A percentile compares a stretch with the other conserved stretches of the same genome.
phyloP scores from a whole-genome alignment of 345 rosid species.

The Syzygium oleosum region DNA sequence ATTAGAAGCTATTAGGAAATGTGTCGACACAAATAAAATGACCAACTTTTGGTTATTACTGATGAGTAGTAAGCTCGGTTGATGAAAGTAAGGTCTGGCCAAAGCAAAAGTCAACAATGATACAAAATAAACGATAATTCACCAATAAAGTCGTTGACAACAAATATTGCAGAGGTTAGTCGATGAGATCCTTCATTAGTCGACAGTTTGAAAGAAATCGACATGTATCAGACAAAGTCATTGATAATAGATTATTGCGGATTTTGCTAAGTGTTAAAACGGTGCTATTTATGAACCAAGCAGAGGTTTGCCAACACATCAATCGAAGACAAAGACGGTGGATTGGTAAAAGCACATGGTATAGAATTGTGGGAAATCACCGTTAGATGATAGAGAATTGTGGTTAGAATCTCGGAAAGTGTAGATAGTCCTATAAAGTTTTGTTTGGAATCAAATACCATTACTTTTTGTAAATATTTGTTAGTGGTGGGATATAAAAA shows the following conservation, averaged over 20 bases:
- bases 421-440: no score
- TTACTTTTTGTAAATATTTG: no score
- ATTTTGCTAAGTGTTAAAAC: not conserved
- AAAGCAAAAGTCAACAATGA: not conserved
- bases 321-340: not conserved
- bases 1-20: no score
- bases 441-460: no score
- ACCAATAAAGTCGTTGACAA: not conserved
- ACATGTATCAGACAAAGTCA: not conserved
- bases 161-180: not conserved
- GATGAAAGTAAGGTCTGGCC: not conserved
- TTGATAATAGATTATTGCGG: not conserved
- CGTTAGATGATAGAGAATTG: no score
- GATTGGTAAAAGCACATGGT: not conserved
- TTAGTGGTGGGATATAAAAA: no score
- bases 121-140: not conserved
- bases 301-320: not conserved
- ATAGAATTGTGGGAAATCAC: no score
- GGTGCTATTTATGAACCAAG: not conserved
- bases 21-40: no score
- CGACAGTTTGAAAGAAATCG: not conserved
- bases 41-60: no score
- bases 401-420: no score
- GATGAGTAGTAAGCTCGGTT: no score
- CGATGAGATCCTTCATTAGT: not conserved